A percentile compares a stretch with the other conserved stretches of the same genome.
Conservation (phyloP, 768 basidiomycete genomes). For the Termitomyces sp. region DNA sequence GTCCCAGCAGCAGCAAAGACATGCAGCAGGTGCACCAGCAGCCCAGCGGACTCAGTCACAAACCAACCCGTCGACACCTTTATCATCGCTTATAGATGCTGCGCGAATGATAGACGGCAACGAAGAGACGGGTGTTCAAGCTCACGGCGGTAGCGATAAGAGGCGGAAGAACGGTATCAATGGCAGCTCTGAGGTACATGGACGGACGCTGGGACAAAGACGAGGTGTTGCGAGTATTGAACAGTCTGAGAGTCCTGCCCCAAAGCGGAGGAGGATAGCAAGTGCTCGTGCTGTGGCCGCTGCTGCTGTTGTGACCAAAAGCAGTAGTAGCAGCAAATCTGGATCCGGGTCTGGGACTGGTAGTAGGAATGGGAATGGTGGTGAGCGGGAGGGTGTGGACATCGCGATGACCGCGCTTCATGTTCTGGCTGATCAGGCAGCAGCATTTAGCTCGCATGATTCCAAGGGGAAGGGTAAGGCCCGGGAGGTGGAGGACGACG, state of each 20-base stretch:
- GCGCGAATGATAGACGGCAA: slow-evolving; percentile 47
- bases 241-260: slow-evolving; percentile 27
- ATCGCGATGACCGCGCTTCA: slow-evolving; percentile 54
- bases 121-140: slow-evolving; percentile 18
- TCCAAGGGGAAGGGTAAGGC: slow-evolving; percentile 13
- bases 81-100: slow-evolving; percentile 55
- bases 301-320: background rate
- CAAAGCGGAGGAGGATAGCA: slow-evolving; percentile 26
- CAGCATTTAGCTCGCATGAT: slow-evolving; percentile 37
- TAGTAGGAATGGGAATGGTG: slow-evolving; percentile 3
- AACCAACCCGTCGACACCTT: slow-evolving; percentile 43
- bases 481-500: slow-evolving; percentile 11
- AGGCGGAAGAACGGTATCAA: slow-evolving; percentile 4
- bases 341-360: background rate
- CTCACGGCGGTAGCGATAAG: slow-evolving; percentile 24
- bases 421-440: slow-evolving; percentile 71
- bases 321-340: background rate
- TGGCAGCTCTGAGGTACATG: slow-evolving; percentile 9
- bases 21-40: background rate
- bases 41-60: slow-evolving; percentile 10
- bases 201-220: slow-evolving; percentile 3
- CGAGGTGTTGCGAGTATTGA: slow-evolving; percentile 19
- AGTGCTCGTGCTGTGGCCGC: slow-evolving; percentile 6
- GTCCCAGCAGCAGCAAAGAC: slow-evolving; percentile 11
- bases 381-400: slow-evolving; percentile 13